Percentiles rank a stretch among this genome's conserved stretches.
These are phyloP conservation scores for Lojkania enalia DNA, from an alignment of 2,329 filamentous ascomycete genomes.

Conservation along the genomic window DNA sequence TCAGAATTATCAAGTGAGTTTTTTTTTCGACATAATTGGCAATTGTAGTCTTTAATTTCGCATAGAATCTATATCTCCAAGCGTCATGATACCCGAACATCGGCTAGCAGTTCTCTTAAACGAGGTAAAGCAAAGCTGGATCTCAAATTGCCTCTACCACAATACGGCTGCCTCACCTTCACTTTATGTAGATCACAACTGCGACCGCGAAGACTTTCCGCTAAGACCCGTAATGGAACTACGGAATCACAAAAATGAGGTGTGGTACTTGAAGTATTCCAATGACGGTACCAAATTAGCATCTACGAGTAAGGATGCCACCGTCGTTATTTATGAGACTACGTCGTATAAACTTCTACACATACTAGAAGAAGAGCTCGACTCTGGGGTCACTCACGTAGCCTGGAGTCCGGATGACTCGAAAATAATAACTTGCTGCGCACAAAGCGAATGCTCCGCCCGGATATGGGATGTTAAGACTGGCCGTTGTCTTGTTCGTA, in stretches of 20 bases:
- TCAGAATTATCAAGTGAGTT: constrained; percentile 84
- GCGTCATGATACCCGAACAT: constrained; percentile 94
- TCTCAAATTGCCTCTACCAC: constrained; percentile 84
- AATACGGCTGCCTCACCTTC: constrained; percentile 79
- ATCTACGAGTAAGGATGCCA: constrained; percentile 75
- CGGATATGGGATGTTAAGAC: constrained; percentile 68
- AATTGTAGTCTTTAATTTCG: too few relatives aligned
- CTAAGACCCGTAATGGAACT: constrained; percentile 71
- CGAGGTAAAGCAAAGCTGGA: constrained; percentile 81
- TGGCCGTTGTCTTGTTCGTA: constrained; percentile 58
- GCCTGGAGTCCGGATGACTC: constrained; percentile 92
- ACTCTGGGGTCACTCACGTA: constrained; percentile 76
- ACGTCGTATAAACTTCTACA: constrained; percentile 67
- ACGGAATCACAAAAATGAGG: constrained; percentile 74
- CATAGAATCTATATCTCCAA: constrained; percentile 91
- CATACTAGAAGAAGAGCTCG: constrained; percentile 66
- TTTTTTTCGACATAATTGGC: too few relatives aligned
- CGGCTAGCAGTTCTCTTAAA: constrained; percentile 79
- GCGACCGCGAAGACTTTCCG: constrained; percentile 79
- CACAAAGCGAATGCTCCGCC: constrained; percentile 66
- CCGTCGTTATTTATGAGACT: constrained; percentile 82
- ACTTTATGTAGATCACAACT: constrained; percentile 85
- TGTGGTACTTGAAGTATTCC: constrained; percentile 91
- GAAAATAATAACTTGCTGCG: constrained; percentile 81
- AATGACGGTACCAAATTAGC: constrained; percentile 82